Conservation (phyloP, 495 filamentous ascomycete genomes). For the Chaetomium tenue region DNA sequence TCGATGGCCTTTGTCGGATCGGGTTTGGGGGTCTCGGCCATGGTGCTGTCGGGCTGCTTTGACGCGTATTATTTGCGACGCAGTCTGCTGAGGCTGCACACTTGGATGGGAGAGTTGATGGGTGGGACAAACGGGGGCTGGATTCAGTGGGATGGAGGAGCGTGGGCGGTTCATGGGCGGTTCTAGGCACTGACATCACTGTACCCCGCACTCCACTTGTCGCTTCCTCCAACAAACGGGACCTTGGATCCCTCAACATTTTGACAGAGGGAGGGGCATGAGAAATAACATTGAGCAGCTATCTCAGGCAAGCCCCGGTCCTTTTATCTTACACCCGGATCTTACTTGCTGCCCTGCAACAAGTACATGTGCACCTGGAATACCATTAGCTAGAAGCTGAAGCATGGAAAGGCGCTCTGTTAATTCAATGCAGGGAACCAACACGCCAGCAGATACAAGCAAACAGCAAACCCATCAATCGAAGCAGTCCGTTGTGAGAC, state of each 20-base stretch:
- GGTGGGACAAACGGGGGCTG: background rate
- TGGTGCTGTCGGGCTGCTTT: background rate
- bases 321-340: too few relatives aligned
- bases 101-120: background rate
- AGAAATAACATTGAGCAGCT: too few relatives aligned
- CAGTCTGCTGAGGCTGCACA: background rate
- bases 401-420: too few relatives aligned
- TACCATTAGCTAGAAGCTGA: too few relatives aligned
- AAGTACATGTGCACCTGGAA: too few relatives aligned
- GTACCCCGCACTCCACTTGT: slow-evolving; percentile 21
- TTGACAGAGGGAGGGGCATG: too few relatives aligned
- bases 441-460: background rate
- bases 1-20: slow-evolving; percentile 37
- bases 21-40: slow-evolving; percentile 17
- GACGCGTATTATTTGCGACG: background rate
- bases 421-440: too few relatives aligned
- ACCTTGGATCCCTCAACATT: too few relatives aligned
- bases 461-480: background rate
- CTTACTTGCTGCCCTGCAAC: too few relatives aligned
- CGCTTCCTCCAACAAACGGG: background rate
- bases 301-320: too few relatives aligned
- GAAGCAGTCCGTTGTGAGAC: background rate
- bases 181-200: slow-evolving; percentile 19
- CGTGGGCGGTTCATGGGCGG: background rate
- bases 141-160: background rate